Conservation (phyloP, 1,284 basidiomycete species). For the Ceratobasidium sp. region DNA sequence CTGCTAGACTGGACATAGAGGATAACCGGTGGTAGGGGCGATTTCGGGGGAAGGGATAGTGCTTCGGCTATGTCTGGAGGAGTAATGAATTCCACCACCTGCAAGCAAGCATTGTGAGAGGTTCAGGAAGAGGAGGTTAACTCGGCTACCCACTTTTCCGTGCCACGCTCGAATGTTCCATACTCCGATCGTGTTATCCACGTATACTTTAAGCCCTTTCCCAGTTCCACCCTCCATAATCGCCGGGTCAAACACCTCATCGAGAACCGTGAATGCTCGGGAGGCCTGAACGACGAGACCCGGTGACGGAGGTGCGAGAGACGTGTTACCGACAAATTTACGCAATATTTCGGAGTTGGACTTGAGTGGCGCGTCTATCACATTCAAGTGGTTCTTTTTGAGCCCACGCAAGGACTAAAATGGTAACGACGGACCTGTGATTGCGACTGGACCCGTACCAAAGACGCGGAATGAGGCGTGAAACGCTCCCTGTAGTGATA, state of each 20-base stretch:
- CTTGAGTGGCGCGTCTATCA: constrained; percentile 42
- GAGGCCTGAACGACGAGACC: constrained; percentile 47
- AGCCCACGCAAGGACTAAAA: background rate
- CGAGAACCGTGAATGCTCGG: constrained; percentile 37
- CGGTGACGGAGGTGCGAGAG: constrained; percentile 10
- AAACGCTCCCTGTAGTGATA: constrained; percentile 41
- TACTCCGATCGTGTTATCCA: constrained; percentile 42
- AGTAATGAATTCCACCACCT: constrained; percentile 46
- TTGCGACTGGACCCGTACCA: constrained; percentile 48
- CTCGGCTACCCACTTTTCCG: constrained; percentile 35
- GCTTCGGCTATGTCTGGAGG: constrained; percentile 42
- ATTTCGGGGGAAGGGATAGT: background rate
- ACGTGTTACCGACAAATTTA: constrained; percentile 45
- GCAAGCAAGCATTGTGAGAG: background rate
- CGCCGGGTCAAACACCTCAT: constrained; percentile 46
- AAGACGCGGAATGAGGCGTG: constrained; percentile 49
- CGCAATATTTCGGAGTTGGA: constrained; percentile 45
- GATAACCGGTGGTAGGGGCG: constrained; percentile 4
- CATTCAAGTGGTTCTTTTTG: background rate
- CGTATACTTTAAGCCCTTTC: constrained; percentile 46
- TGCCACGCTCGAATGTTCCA: constrained; percentile 48
- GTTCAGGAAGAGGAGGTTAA: background rate
- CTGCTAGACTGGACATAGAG: constrained; percentile 43
- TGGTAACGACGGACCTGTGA: constrained; percentile 36
- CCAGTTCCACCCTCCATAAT: constrained; percentile 41